A percentile compares a stretch with the other conserved stretches of the same genome.
These are phyloP conservation scores for Salix caprea DNA, from an alignment of 345 rosid genomes.

Conservation along the genomic window DNA sequence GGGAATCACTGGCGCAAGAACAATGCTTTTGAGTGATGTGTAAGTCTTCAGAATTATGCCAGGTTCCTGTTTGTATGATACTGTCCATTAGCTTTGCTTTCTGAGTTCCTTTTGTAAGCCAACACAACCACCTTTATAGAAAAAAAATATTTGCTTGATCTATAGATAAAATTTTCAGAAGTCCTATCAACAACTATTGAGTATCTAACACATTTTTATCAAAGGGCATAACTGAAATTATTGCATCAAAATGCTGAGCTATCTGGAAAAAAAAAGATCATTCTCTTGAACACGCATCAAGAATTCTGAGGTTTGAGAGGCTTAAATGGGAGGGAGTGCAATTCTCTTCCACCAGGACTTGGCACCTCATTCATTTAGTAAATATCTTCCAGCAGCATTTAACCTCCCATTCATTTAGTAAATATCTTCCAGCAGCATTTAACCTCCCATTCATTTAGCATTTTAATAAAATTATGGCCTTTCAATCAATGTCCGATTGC, in stretches of 20 bases:
- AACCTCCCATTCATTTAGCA: not conserved
- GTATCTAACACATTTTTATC: not conserved
- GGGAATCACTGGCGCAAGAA: slow-evolving; percentile 82
- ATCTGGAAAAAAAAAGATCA: not conserved
- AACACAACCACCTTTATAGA: not conserved
- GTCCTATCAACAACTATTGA: not conserved
- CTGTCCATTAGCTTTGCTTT: not conserved
- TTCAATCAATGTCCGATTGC: not conserved
- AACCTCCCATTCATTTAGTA: not conserved
- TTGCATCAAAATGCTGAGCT: not conserved
- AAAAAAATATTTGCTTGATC: too few relatives aligned
- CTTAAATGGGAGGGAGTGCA: not conserved
- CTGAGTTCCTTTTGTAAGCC: not conserved
- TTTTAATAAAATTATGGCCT: not conserved
- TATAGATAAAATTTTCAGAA: not conserved
- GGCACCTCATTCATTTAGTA: not conserved
- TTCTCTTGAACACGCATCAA: not conserved
- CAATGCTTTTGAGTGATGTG: slow-evolving; percentile 83
- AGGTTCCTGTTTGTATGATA: not conserved
- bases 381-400: not conserved
- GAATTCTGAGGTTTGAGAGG: not conserved
- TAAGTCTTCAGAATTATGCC: slow-evolving; percentile 36
- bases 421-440: not conserved
- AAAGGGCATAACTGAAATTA: not conserved
- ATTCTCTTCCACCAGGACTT: not conserved